Evolutionary conservation across 1,139 yeast species (phyloP), one percentile per base, ranked within the genome.

Genomic region (Pichia sp.): DNA sequence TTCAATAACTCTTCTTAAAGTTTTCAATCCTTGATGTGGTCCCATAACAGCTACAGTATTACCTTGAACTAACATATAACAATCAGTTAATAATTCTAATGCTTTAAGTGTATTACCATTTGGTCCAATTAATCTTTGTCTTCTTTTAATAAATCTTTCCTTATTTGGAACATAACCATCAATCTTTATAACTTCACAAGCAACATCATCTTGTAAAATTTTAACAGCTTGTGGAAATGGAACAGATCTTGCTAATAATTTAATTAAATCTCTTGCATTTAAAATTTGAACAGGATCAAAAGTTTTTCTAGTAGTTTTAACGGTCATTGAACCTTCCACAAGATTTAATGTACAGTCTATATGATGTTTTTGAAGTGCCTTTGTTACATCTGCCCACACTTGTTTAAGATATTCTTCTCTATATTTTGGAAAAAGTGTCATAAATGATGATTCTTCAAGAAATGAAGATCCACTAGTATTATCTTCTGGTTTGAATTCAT

Each of bases 21-120:
- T 95, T 63, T 94, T 92, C 53, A 92, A 71, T 4, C 98, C 98
- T 62, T 85, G 87, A 68, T 71, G 90, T 24, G 96, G 94, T 11
- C 99, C 99, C 98, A 92, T 92, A 25, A 85, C 94, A 50, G 96
- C 81, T 4, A 92, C 99, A 0, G 99, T 92, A 64, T 86, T 89
- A 61, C 99, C 99, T 67, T 92, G 99, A 6, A 92, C 98, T 52
- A 92, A 74, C 49, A 92, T 85, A 63, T 92, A 92, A 68, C 98
- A 92, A 58, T 85, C 83, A 24, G 98, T 92, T 52, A 92, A 73
- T 46, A 92, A 74, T 68, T 92, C 98, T 56, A 92, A 73, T 0
- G 98, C 98, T 64, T 92, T 94, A 55, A 94, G 73, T 0, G 98
- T 94, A 64, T 92, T 92, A 59, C 99, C 98, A 60, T 82, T 86